These are phyloP conservation scores for Inonotus obliquus DNA, from an alignment of 1,284 basidiomycete species.

Conservation along the genomic window DNA sequence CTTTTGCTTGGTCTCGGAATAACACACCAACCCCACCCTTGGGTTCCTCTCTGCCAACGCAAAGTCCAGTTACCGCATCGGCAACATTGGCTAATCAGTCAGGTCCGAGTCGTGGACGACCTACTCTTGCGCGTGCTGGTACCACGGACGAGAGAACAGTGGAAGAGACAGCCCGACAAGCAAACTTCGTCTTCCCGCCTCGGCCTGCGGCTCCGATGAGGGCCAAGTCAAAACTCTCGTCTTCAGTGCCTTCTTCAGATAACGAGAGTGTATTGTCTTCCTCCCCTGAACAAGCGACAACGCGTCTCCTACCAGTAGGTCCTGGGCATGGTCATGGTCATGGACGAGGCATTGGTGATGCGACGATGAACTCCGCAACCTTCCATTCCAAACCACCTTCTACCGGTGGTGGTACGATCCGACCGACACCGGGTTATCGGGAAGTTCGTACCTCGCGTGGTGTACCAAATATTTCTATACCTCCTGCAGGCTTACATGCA, in stretches of 20 bases:
- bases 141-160: constrained; percentile 27
- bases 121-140: not conserved
- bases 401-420: not conserved
- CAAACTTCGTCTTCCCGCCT: constrained; percentile 52
- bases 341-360: constrained; percentile 17
- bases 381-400: constrained; percentile 3
- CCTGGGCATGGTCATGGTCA: constrained; percentile 19
- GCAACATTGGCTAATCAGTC: not conserved
- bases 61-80: constrained; percentile 3
- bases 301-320: constrained; percentile 27
- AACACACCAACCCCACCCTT: constrained; percentile 26
- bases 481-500: constrained; percentile 22
- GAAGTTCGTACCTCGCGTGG: constrained; percentile 38
- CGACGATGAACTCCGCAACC: constrained; percentile 11
- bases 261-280: constrained; percentile 22
- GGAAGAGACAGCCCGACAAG: constrained; percentile 44
- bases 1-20: constrained; percentile 33
- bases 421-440: constrained; percentile 27
- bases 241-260: constrained; percentile 21
- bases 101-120: constrained; percentile 19
- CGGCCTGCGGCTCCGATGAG: constrained; percentile 28
- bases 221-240: constrained; percentile 29
- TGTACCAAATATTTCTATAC: constrained; percentile 39
- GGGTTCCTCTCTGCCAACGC: constrained; percentile 27
- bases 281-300: constrained; percentile 18